These are phyloP conservation scores for Colletotrichum sp. DNA, from an alignment of 2,329 filamentous ascomycete genomes.

Conservation along the genomic window DNA sequence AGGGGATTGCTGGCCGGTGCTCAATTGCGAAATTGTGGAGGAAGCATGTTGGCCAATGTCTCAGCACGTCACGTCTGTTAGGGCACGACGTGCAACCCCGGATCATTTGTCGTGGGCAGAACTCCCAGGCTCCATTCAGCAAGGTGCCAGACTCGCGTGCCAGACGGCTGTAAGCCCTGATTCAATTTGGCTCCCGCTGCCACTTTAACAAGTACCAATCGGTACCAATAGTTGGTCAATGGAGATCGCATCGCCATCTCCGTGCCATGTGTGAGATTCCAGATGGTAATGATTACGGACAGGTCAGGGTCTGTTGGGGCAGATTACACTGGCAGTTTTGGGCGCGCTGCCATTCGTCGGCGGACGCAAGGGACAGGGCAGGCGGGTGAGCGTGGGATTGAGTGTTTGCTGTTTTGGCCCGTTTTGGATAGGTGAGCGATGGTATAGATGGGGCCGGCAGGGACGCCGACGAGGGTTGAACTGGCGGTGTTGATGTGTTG, in stretches of 20 bases:
- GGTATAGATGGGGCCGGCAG: background rate
- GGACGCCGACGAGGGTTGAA: background rate
- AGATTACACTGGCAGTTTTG: slow-evolving; percentile 16
- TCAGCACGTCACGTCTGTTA: slow-evolving; percentile 10
- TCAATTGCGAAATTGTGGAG: background rate
- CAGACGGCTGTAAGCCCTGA: background rate
- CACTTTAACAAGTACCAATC: background rate
- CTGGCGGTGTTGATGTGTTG: background rate
- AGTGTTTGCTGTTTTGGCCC: background rate
- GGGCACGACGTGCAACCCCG: background rate
- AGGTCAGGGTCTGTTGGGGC: slow-evolving; percentile 9
- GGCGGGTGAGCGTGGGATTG: background rate
- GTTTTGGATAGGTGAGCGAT: background rate
- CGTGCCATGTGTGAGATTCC: background rate
- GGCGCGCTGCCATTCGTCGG: slow-evolving; percentile 13
- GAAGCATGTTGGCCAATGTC: background rate
- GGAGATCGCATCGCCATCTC: slow-evolving; percentile 13
- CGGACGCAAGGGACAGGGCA: slow-evolving; percentile 12
- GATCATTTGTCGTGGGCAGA: background rate
- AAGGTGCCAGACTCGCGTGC: background rate
- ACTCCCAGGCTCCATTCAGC: background rate
- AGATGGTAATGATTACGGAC: slow-evolving; percentile 4
- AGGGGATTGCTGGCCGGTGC: background rate
- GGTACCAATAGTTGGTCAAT: background rate
- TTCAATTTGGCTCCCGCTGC: background rate